Base-by-base conservation (phyloP, 208 protist species). In the Wallacemonas collosoma region DNA sequence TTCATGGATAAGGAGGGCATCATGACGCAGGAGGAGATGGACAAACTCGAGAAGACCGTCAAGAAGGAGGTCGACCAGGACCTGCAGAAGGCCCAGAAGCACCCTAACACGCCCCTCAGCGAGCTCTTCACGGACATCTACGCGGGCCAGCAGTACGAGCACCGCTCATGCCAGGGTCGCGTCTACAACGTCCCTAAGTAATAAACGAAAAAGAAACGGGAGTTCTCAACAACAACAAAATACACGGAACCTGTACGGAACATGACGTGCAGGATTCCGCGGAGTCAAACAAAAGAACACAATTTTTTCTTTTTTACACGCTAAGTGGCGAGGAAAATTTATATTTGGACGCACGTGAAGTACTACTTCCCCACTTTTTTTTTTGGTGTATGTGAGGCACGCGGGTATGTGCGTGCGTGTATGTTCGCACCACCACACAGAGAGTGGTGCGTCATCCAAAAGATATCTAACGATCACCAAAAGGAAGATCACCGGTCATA, bases 11-110 rank as follows among this genome's bases (percentile, higher is more conserved):
- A 90, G 39, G 81, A 94, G 77, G 85, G 87, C 55, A 85, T 98
- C 73, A 97, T 95, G 75, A 98, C 93, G 12, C 91, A 96, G 76
- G 98, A 97, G 26, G 97, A 99, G 79, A 90, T 99, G 73, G 98
- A 86, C 74, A 85, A 86, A 57, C 79, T 98, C 58, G 95, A 98
- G 73, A 93, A 96, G 56, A 75, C 79, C 4, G 75, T 98, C 44
- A 96, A 95, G 73, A 86, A 87, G 64, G 89, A 98, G 80, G 93
- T 99, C 45, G 96, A 98, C 71, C 82, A 85, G 50, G 96, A 95
- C 36, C 79, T 98, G 69, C 91, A 95, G 69, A 75, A 77, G 36
- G 95, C 98, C 40, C 86, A 97, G 80, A 90, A 86, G 55, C 66
- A 89, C 41, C 72, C 85, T 48, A 70, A 88, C 38, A 92, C 95